phyloP scores from a whole-genome alignment of 176 grass and related monocot genomes.

The Poa pratensis region DNA sequence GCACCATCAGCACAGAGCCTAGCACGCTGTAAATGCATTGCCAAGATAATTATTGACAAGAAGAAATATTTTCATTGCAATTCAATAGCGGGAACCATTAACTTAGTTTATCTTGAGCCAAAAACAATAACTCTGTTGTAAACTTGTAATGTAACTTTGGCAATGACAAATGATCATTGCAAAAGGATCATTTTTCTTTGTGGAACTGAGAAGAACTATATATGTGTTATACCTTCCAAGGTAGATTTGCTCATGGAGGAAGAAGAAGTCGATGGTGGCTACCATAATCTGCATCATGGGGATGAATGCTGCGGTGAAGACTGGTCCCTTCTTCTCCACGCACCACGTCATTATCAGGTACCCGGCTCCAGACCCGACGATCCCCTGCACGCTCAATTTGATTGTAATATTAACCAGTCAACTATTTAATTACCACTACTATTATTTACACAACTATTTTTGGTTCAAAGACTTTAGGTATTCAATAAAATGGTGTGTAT shows the following conservation, averaged over 20 bases:
- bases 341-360: constrained; percentile 90
- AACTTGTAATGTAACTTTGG: background rate
- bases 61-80: background rate
- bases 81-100: background rate
- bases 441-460: background rate
- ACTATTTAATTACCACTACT: background rate
- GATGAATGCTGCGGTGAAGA: constrained; percentile 86
- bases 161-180: background rate
- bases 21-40: constrained; percentile 51
- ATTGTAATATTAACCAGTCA: background rate
- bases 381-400: constrained; percentile 52
- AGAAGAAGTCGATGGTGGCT: constrained; percentile 71
- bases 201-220: background rate
- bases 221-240: constrained; percentile 69
- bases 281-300: constrained; percentile 84
- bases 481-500: background rate
- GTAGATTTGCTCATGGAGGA: constrained; percentile 69
- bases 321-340: constrained; percentile 74
- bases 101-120: background rate
- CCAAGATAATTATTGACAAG: background rate
- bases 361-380: constrained; percentile 69
- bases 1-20: constrained; percentile 64
- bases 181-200: background rate
- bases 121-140: background rate
- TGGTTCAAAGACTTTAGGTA: background rate